Percentiles rank a stretch among this genome's conserved stretches.
Evolutionary conservation across 1,284 basidiomycete genomes (phyloP).

Genomic region (Athelia sp.): DNA sequence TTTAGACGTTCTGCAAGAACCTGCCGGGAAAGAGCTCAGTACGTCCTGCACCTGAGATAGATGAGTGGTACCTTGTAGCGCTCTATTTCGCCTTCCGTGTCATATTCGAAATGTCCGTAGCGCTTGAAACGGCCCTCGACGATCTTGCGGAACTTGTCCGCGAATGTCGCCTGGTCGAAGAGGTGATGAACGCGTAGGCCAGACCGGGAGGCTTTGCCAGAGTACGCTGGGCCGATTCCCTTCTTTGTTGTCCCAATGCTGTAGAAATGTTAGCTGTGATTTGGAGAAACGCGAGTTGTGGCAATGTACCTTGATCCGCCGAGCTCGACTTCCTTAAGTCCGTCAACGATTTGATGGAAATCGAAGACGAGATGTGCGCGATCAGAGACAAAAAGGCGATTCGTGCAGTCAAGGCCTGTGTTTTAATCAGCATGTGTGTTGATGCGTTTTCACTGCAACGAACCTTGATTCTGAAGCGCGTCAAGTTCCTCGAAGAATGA

Average conservation of each 20-base stretch:
- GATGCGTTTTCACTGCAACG: slow-evolving; percentile 7
- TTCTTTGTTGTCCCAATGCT: slow-evolving; percentile 98
- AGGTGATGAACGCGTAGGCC: slow-evolving; percentile 96
- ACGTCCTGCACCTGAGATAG: neutral
- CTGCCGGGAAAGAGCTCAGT: slow-evolving; percentile 31
- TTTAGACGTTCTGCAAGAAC: slow-evolving; percentile 80
- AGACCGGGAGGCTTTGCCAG: slow-evolving; percentile 94
- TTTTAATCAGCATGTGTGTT: neutral
- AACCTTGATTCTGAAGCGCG: slow-evolving; percentile 81
- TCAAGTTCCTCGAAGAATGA: slow-evolving; percentile 96
- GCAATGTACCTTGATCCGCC: slow-evolving; percentile 74
- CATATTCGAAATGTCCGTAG: slow-evolving; percentile 97
- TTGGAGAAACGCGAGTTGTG: too few species aligned
- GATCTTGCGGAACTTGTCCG: slow-evolving; percentile 89
- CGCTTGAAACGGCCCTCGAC: slow-evolving; percentile 98
- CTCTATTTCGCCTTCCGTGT: slow-evolving; percentile 93
- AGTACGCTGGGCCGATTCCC: slow-evolving; percentile 98
- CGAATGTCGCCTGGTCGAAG: slow-evolving; percentile 86
- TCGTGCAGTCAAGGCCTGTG: slow-evolving; percentile 81
- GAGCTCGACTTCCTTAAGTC: slow-evolving; percentile 95
- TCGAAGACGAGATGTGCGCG: slow-evolving; percentile 97
- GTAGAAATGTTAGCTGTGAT: slow-evolving; percentile 4
- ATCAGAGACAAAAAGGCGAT: slow-evolving; percentile 90
- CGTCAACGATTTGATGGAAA: slow-evolving; percentile 99
- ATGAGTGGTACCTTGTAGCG: slow-evolving; percentile 74